These are phyloP conservation scores for Ceriops tagal DNA, from an alignment of 345 rosid genomes.

Conservation along the genomic window DNA sequence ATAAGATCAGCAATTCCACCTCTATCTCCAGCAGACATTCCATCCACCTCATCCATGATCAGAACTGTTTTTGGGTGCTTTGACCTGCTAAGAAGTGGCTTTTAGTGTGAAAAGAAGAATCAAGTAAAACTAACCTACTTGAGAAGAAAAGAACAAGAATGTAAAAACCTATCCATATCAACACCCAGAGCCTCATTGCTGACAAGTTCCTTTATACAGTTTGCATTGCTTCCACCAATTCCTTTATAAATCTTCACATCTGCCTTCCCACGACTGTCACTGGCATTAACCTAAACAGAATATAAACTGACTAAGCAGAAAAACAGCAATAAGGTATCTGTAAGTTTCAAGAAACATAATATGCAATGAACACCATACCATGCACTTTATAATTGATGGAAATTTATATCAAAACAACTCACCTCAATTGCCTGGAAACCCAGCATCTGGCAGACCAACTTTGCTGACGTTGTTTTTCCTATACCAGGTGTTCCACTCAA, in stretches of 20 bases:
- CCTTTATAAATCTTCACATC: conserved; percentile 74
- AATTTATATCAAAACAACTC: conserved; percentile 3
- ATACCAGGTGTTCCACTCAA: conserved; percentile 95
- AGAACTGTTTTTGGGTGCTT: conserved; percentile 75
- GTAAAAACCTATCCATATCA: conserved; percentile 57
- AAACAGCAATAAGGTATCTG: neutral
- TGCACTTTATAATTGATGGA: conserved; percentile 1
- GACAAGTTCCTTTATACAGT: conserved; percentile 88
- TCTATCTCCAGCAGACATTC: conserved; percentile 99
- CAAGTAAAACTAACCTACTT: neutral
- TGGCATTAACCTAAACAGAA: conserved; percentile 74
- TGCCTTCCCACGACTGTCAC: conserved; percentile 98
- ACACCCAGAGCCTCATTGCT: conserved; percentile 72
- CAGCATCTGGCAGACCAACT: conserved; percentile 85
- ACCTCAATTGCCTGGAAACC: conserved; percentile 97
- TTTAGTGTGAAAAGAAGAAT: neutral
- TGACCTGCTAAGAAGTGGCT: conserved; percentile 43
- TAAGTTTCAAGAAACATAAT: conserved; percentile 10
- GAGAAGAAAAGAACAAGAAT: neutral
- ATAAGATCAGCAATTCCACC: conserved; percentile 98
- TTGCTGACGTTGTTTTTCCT: conserved; percentile 94
- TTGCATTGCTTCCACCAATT: conserved; percentile 94
- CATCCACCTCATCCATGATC: conserved; percentile 99
- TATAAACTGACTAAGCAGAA: neutral
- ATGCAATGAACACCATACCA: conserved; percentile 8